phyloP scores from a whole-genome alignment of 2,329 filamentous ascomycete species.

The Cytospora schulzeri region DNA sequence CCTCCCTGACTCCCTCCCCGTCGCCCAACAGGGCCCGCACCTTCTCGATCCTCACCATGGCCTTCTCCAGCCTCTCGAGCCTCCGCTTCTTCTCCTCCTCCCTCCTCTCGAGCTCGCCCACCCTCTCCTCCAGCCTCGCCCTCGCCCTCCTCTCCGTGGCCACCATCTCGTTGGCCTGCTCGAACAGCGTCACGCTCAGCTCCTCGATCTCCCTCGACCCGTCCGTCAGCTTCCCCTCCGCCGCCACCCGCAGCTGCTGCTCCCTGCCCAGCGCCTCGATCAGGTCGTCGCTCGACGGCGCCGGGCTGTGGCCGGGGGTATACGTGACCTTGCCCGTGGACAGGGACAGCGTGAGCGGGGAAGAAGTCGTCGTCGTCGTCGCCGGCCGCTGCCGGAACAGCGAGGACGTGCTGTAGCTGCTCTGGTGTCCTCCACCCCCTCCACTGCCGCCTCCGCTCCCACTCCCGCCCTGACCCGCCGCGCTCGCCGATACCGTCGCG shows the following conservation, averaged over 20 bases:
- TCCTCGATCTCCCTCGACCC: slow-evolving; percentile 78
- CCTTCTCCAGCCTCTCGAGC: slow-evolving; percentile 71
- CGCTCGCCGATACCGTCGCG: slow-evolving; percentile 41
- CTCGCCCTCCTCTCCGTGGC: slow-evolving; percentile 72
- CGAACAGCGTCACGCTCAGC: slow-evolving; percentile 72
- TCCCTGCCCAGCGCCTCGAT: slow-evolving; percentile 67
- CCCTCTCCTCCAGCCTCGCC: slow-evolving; percentile 70
- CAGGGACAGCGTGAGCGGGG: slow-evolving; percentile 21
- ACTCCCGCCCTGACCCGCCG: slow-evolving; percentile 45
- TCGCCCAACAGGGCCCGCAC: slow-evolving; percentile 62
- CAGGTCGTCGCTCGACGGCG: slow-evolving; percentile 51
- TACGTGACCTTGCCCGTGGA: slow-evolving; percentile 25
- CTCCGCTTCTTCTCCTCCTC: slow-evolving; percentile 70
- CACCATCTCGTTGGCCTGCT: slow-evolving; percentile 88
- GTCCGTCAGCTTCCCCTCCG: slow-evolving; percentile 67
- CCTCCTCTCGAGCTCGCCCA: slow-evolving; percentile 68
- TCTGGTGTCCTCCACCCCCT: slow-evolving; percentile 25
- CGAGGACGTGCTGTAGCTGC: slow-evolving; percentile 29
- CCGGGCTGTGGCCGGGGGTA: slow-evolving; percentile 22
- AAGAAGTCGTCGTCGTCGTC: too few relatives aligned
- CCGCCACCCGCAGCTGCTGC: slow-evolving; percentile 65
- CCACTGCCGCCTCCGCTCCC: slow-evolving; percentile 25
- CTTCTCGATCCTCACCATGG: slow-evolving; percentile 70
- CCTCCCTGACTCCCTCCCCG: slow-evolving; percentile 6
- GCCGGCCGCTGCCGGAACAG: slow-evolving; percentile 18